phyloP scores from a whole-genome alignment of 2,329 filamentous ascomycete genomes.

The Aspergillus sp. region DNA sequence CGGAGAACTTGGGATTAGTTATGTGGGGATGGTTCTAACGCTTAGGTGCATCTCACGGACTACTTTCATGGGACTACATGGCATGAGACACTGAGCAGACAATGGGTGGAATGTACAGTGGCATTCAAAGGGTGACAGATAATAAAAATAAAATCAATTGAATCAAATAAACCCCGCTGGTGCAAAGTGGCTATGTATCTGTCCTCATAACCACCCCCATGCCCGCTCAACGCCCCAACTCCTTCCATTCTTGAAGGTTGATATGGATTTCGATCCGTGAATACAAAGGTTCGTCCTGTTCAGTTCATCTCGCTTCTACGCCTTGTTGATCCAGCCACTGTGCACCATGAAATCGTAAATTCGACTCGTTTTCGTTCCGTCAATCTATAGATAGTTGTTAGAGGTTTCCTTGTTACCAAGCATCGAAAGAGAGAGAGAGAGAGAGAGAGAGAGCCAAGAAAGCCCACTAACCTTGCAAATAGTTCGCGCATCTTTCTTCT shows the following conservation, averaged over 20 bases:
- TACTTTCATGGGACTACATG: not conserved
- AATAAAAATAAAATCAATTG: not conserved
- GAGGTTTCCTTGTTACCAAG: not conserved
- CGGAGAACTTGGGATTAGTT: not conserved
- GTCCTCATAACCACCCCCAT: not conserved
- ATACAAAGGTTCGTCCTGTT: not conserved
- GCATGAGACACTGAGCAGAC: no score
- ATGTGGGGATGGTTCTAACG: not conserved
- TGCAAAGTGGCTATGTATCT: not conserved
- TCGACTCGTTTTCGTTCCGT: slow-evolving; percentile 78
- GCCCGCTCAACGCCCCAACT: not conserved
- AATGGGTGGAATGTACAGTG: no score
- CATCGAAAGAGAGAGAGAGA: not conserved
- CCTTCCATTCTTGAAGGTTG: not conserved
- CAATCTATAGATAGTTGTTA: slow-evolving; percentile 54
- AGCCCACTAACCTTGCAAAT: slow-evolving; percentile 60
- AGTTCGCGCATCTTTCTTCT: slow-evolving; percentile 91
- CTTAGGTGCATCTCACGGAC: not conserved
- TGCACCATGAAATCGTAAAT: slow-evolving; percentile 96
- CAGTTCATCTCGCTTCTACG: slow-evolving; percentile 45
- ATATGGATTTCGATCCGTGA: not conserved
- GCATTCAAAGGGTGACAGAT: no score
- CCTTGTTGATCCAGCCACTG: slow-evolving; percentile 87
- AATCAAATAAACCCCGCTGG: not conserved
- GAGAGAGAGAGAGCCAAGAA: slow-evolving; percentile 11